Percentiles rank a stretch among this genome's conserved stretches.
phyloP scores from a whole-genome alignment of 305 asterid genomes.

The Fraxinus velutina region DNA sequence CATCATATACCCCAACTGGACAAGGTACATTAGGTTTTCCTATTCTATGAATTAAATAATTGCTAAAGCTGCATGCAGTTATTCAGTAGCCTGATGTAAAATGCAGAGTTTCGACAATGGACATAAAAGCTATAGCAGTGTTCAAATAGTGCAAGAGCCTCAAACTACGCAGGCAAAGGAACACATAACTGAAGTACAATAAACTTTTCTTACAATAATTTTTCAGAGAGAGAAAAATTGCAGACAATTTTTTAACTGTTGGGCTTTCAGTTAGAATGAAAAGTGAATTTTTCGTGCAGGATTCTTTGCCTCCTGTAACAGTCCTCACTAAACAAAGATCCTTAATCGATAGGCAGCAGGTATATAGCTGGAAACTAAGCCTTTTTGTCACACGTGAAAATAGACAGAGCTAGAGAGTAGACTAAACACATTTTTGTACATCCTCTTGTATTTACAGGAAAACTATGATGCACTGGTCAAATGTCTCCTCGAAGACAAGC shows the following conservation, averaged over 20 bases:
- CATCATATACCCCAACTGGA: conserved; percentile 32
- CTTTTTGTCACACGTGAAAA: conserved; percentile 2
- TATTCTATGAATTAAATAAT: conserved; percentile 14
- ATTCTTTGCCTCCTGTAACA: conserved; percentile 39
- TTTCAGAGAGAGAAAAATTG: conserved; percentile 4
- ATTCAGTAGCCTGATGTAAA: conserved; percentile 14
- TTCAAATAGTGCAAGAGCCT: conserved; percentile 37
- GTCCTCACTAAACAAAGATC: conserved; percentile 81
- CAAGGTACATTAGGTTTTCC: conserved; percentile 42
- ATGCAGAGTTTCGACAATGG: conserved; percentile 54
- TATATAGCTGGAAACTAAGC: conserved; percentile 31
- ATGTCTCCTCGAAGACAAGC: conserved; percentile 76
- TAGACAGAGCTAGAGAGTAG: neutral
- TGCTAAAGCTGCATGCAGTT: conserved; percentile 15
- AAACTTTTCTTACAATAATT: conserved; percentile 29
- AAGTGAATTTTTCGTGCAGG: conserved; percentile 44
- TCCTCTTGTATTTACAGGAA: conserved; percentile 50
- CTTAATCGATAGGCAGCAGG: conserved; percentile 90
- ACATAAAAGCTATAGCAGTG: conserved; percentile 36
- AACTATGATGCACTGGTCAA: conserved; percentile 73
- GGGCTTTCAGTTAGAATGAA: conserved; percentile 15
- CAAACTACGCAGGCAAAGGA: conserved; percentile 40
- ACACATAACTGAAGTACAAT: conserved; percentile 45
- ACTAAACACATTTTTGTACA: conserved; percentile 21
- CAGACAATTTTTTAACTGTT: conserved; percentile 12